Evolutionary conservation across 805 yeast genomes (phyloP).

Genomic region (Grigorovia jiainica): DNA sequence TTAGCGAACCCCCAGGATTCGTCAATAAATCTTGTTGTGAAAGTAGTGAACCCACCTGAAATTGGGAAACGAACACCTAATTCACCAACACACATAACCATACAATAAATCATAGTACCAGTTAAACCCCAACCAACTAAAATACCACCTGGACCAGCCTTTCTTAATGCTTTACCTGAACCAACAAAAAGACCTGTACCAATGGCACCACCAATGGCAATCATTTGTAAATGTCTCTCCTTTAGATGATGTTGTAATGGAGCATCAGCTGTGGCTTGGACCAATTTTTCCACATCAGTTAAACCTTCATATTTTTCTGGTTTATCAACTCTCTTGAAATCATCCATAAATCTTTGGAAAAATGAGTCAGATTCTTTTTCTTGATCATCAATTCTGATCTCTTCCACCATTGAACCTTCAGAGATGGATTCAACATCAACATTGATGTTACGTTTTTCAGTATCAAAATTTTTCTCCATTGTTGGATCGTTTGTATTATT

Average conservation of each 20-base stretch:
- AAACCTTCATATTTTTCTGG: slow-evolving; percentile 30
- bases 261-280: slow-evolving; percentile 38
- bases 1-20: slow-evolving; percentile 54
- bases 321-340: slow-evolving; percentile 46
- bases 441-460: too few species aligned
- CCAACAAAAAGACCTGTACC: slow-evolving; percentile 74
- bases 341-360: background rate
- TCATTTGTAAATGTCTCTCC: slow-evolving; percentile 55
- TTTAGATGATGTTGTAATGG: slow-evolving; percentile 49
- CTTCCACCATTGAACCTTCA: too few species aligned
- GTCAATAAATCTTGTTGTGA: slow-evolving; percentile 47
- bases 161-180: slow-evolving; percentile 48
- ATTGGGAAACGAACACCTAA: slow-evolving; percentile 51
- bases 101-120: too few species aligned
- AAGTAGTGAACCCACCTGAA: slow-evolving; percentile 54
- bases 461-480: too few species aligned
- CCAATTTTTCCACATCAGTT: slow-evolving; percentile 37
- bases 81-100: slow-evolving; percentile 58
- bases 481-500: too few species aligned
- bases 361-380: too few species aligned
- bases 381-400: too few species aligned
- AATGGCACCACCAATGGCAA: slow-evolving; percentile 61
- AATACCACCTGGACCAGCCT: slow-evolving; percentile 61
- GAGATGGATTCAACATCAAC: too few species aligned
- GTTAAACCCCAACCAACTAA: slow-evolving; percentile 44